A percentile compares a stretch with the other conserved stretches of the same genome.
These are phyloP conservation scores for Aspergillus baeticus DNA, from an alignment of 495 filamentous ascomycete genomes.

Conservation along the genomic window DNA sequence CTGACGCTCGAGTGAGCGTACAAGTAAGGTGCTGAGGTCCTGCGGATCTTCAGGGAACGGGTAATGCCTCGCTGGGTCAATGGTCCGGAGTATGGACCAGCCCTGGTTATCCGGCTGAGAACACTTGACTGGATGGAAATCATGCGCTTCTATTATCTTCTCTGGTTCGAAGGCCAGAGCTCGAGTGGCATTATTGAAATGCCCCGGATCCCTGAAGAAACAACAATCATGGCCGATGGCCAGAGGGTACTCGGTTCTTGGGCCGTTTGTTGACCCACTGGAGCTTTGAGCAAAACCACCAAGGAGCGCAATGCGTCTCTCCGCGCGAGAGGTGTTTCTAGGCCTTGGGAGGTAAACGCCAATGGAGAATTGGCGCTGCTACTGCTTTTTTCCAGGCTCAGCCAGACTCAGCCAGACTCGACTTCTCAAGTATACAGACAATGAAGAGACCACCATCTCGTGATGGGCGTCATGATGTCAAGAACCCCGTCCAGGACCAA, in stretches of 20 bases:
- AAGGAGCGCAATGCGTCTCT: not conserved
- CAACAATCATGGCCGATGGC: not conserved
- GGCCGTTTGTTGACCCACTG: constrained; percentile 1
- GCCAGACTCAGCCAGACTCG: not conserved
- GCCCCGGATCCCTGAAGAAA: not conserved
- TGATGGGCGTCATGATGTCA: constrained; percentile 33
- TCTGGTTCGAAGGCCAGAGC: not conserved
- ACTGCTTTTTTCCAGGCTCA: not conserved
- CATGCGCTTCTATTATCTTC: not conserved
- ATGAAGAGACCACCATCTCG: not conserved
- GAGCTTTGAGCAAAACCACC: constrained; percentile 1
- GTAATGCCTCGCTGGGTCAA: not conserved
- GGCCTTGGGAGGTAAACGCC: not conserved
- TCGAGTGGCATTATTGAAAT: not conserved
- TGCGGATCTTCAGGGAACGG: not conserved
- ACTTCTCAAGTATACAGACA: not conserved
- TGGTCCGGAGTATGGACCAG: not conserved
- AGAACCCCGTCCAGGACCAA: constrained; percentile 19
- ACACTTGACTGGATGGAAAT: not conserved
- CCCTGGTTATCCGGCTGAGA: not conserved
- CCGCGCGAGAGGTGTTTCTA: not conserved
- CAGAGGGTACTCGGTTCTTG: not conserved
- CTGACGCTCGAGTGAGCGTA: not conserved
- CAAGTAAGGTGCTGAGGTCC: not conserved
- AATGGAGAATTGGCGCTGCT: not conserved